A percentile compares a stretch with the other conserved stretches of the same genome.
Conservation (phyloP, 2,329 filamentous ascomycete species). For the Ophiostoma himal-ulmi region DNA sequence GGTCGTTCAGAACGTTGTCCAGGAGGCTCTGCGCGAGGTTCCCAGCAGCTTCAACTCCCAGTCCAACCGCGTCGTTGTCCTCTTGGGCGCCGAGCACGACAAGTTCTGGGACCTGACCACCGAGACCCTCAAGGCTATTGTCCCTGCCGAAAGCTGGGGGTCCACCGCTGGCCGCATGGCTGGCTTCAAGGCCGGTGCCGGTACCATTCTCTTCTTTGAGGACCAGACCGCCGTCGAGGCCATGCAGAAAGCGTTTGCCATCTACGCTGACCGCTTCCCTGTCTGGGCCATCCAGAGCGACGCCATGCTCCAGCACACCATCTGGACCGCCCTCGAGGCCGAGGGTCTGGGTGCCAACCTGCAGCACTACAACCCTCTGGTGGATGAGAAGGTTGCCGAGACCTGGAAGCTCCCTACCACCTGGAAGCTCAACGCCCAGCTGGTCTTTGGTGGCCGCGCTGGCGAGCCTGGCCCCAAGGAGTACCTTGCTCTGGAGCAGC, state of each 20-base stretch:
- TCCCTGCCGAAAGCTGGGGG: conserved; percentile 59
- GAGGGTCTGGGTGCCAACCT: conserved; percentile 84
- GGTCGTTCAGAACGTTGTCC: conserved; percentile 60
- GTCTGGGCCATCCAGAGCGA: conserved; percentile 68
- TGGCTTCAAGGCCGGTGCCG: conserved; percentile 65
- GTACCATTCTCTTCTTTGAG: conserved; percentile 84
- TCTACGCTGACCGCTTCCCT: conserved; percentile 75
- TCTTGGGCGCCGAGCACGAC: conserved; percentile 77
- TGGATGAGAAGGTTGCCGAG: conserved; percentile 63
- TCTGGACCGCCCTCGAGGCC: conserved; percentile 77
- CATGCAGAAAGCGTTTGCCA: conserved; percentile 62
- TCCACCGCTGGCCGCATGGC: conserved; percentile 41
- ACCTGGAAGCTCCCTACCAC: conserved; percentile 64
- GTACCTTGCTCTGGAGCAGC: conserved; percentile 58
- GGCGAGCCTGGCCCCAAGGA: conserved; percentile 57
- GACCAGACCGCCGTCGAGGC: conserved; percentile 61
- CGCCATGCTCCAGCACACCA: conserved; percentile 74
- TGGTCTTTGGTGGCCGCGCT: conserved; percentile 70
- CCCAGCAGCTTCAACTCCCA: conserved; percentile 89
- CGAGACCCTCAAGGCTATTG: conserved; percentile 60
- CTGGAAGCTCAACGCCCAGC: conserved; percentile 75
- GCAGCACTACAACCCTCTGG: conserved; percentile 87
- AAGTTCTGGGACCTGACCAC: conserved; percentile 75
- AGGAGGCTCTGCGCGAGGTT: conserved; percentile 58
- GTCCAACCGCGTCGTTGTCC: conserved; percentile 68